A percentile compares a stretch with the other conserved stretches of the same genome.
Conservation (phyloP, 179 eudicot genomes). For the Corrigiola litoralis region DNA sequence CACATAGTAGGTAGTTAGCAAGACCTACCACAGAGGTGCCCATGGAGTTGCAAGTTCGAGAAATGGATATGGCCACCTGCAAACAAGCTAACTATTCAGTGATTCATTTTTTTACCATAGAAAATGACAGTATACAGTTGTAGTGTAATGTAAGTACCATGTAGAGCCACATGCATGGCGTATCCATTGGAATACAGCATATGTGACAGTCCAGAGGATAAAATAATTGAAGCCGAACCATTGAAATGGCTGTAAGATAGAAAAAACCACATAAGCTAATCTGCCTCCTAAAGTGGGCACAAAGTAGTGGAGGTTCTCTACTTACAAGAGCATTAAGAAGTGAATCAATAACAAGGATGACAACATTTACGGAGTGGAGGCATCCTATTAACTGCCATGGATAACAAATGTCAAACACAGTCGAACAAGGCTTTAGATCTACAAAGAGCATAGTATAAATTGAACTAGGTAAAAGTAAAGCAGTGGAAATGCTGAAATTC, state of each 20-base stretch:
- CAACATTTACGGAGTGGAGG: slow-evolving; percentile 71
- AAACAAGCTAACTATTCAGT: background rate
- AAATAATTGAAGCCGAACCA: slow-evolving; percentile 70
- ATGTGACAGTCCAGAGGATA: slow-evolving; percentile 54
- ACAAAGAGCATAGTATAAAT: background rate
- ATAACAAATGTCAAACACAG: background rate
- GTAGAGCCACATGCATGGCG: slow-evolving; percentile 71
- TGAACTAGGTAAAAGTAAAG: background rate
- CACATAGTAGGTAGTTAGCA: background rate
- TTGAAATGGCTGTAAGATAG: slow-evolving; percentile 54
- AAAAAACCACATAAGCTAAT: background rate
- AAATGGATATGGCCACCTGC: slow-evolving; percentile 99
- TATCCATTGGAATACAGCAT: slow-evolving; percentile 67
- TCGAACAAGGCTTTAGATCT: background rate
- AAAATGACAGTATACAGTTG: background rate
- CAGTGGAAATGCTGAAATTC: too few relatives aligned
- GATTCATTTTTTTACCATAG: background rate
- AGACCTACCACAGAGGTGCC: slow-evolving; percentile 79
- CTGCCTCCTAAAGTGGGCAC: background rate
- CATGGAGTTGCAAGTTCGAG: slow-evolving; percentile 78
- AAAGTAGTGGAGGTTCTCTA: background rate
- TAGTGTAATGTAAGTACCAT: slow-evolving; percentile 36
- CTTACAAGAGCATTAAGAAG: slow-evolving; percentile 63
- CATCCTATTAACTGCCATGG: slow-evolving; percentile 52
- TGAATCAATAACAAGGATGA: slow-evolving; percentile 67